Evolutionary conservation across 1,139 yeast genomes (phyloP).

Genomic region (Wickerhamiella pararugosa): DNA sequence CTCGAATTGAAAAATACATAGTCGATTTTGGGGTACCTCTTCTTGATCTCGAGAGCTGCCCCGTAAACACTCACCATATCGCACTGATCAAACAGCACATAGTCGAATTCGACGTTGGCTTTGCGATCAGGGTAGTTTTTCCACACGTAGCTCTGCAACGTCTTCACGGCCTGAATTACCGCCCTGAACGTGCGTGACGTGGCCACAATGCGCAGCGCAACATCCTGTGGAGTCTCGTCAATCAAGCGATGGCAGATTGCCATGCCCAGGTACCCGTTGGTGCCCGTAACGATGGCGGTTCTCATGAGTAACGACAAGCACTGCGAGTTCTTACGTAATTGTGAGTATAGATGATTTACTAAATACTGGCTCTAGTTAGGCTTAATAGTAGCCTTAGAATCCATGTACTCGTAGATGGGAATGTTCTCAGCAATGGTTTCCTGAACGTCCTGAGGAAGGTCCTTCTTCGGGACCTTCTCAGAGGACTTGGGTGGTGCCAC

Average conservation of each 20-base stretch:
- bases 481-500: too few species aligned
- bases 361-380: too few species aligned
- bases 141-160: conserved; percentile 39
- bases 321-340: too few species aligned
- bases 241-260: conserved; percentile 71
- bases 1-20: conserved; percentile 79
- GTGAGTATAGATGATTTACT: too few species aligned
- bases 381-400: too few species aligned
- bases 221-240: conserved; percentile 37
- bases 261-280: conserved; percentile 62
- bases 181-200: conserved; percentile 81
- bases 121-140: conserved; percentile 21
- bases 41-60: conserved; percentile 55
- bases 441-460: too few species aligned
- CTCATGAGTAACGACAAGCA: neutral
- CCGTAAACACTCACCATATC: conserved; percentile 72
- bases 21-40: conserved; percentile 52
- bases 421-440: too few species aligned
- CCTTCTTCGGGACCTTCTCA: too few species aligned
- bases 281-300: conserved; percentile 36
- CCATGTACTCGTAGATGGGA: too few species aligned
- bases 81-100: conserved; percentile 73
- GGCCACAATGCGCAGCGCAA: conserved; percentile 59
- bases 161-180: conserved; percentile 58
- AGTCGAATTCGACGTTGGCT: conserved; percentile 67